Percentiles rank a stretch among this genome's conserved stretches.
These are phyloP conservation scores for Rhazya stricta DNA, from an alignment of 257 asterid genomes.

Conservation along the genomic window DNA sequence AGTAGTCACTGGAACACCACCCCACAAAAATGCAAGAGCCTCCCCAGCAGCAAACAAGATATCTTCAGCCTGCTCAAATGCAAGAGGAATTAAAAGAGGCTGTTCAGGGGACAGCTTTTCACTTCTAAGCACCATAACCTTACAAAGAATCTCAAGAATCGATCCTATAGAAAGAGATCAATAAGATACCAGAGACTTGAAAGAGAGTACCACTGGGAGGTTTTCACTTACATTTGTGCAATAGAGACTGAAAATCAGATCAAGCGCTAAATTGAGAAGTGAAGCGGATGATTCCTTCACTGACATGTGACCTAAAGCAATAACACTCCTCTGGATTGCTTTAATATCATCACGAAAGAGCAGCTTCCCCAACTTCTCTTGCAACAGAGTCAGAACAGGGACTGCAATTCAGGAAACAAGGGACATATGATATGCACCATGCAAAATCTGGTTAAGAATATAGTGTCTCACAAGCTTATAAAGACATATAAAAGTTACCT, in stretches of 20 bases:
- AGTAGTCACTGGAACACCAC: conserved; percentile 89
- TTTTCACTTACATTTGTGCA: conserved; percentile 73
- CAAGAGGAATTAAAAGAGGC: conserved; percentile 9
- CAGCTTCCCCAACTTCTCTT: conserved; percentile 61
- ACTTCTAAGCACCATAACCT: conserved; percentile 15
- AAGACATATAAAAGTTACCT: conserved; percentile 42
- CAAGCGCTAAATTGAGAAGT: conserved; percentile 63
- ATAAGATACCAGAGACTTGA: not conserved
- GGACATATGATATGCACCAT: not conserved
- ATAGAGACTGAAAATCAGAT: conserved; percentile 80
- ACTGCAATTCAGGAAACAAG: conserved; percentile 42
- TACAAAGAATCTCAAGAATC: conserved; percentile 4
- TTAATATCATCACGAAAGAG: conserved; percentile 81
- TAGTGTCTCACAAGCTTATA: not conserved
- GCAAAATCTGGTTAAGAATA: not conserved
- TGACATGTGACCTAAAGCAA: conserved; percentile 90
- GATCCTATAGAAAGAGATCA: conserved; percentile 3
- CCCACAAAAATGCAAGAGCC: conserved; percentile 97
- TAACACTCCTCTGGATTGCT: conserved; percentile 73
- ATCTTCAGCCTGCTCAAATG: conserved; percentile 72
- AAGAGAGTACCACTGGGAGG: not conserved
- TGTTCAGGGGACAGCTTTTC: conserved; percentile 1
- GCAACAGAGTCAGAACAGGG: conserved; percentile 52
- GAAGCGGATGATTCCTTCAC: conserved; percentile 63
- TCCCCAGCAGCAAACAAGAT: conserved; percentile 97